These are phyloP conservation scores for Trichoderma asperelloides DNA, from an alignment of 495 filamentous ascomycete species.

Conservation along the genomic window DNA sequence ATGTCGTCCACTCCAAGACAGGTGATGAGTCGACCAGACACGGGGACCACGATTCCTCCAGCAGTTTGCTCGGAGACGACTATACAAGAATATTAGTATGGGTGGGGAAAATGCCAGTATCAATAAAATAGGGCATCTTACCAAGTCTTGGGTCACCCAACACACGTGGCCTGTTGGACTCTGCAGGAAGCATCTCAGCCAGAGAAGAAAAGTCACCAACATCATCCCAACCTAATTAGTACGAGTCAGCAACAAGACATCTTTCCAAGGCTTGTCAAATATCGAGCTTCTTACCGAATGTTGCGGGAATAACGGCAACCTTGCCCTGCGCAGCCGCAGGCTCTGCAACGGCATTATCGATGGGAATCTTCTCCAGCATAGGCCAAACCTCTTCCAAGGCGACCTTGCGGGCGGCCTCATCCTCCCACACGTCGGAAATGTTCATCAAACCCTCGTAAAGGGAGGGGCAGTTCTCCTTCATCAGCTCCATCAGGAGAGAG, in stretches of 20 bases:
- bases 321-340: not conserved
- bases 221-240: not conserved
- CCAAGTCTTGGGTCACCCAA: not conserved
- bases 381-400: conserved; percentile 3
- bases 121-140: not conserved
- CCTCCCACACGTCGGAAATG: not conserved
- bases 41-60: not conserved
- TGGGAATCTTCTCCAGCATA: conserved; percentile 2
- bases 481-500: not conserved
- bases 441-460: not conserved
- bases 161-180: not conserved
- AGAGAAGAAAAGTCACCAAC: conserved; percentile 5
- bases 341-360: not conserved
- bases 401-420: not conserved
- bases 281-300: not conserved
- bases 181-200: conserved; percentile 1
- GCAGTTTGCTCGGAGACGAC: not conserved
- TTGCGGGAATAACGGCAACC: not conserved
- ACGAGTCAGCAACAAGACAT: not conserved
- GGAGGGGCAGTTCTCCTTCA: not conserved
- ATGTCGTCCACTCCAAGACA: conserved; percentile 3
- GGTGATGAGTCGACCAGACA: not conserved
- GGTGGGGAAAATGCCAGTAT: not conserved
- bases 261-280: not conserved
- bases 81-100: not conserved